Percentiles rank a stretch among this genome's conserved stretches.
phyloP scores from a whole-genome alignment of 225 moss, liverwort and hornwort genomes.

The Straminergon stramineum region DNA sequence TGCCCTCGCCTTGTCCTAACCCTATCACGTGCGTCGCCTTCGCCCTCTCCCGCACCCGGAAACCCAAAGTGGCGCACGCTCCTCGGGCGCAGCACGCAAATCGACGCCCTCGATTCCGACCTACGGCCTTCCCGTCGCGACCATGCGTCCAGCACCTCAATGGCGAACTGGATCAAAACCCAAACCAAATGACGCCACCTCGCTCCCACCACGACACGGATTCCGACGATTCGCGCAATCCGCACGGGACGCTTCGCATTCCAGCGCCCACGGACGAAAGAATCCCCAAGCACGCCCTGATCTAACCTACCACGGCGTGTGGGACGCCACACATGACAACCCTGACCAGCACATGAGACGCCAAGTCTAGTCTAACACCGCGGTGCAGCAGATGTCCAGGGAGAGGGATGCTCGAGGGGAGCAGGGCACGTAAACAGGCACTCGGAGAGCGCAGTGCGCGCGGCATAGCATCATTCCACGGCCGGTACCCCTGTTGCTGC shows the following conservation, averaged over 20 bases:
- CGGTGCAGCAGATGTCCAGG: background rate
- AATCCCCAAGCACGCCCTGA: background rate
- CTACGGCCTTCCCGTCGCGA: background rate
- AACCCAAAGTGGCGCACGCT: background rate
- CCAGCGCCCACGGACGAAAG: background rate
- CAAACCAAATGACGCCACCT: background rate
- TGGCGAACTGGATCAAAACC: background rate
- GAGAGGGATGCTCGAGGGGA: no score
- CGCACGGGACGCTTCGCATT: background rate
- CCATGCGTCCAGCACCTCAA: background rate
- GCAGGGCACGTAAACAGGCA: background rate
- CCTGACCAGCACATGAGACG: background rate
- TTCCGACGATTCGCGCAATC: background rate
- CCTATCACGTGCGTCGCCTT: background rate
- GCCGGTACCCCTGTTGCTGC: background rate
- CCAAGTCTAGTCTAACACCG: background rate
- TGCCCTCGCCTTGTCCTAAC: background rate
- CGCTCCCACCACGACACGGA: background rate
- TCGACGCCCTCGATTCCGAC: background rate
- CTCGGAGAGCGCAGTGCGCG: background rate
- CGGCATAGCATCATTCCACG: background rate
- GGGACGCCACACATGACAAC: background rate
- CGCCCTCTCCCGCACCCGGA: background rate
- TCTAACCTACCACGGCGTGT: conserved; percentile 10
- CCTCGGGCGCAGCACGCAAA: background rate